Base-by-base conservation (phyloP, 179 eudicot species). In the Spergularia azorica region DNA sequence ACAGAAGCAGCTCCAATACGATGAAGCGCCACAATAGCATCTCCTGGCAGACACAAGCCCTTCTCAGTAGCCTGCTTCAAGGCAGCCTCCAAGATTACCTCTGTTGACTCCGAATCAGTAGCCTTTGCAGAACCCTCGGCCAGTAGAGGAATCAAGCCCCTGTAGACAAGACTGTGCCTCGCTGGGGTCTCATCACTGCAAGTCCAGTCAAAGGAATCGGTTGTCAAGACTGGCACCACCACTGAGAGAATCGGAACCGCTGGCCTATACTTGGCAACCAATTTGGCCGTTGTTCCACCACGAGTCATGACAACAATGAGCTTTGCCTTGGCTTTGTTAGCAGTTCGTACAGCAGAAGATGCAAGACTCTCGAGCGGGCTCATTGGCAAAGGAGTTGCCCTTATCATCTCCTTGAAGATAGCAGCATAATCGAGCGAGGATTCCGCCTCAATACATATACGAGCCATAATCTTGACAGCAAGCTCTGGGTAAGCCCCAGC, bases 61-160 rank as follows among this genome's bases (percentile, higher is more conserved):
- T 72, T 85, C 54, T 80, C 84, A 0, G 75, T 85, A 15, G 85
- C 87, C 78, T 84, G 76, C 59, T 79, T 84, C 43, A 84, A 69
- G 9, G 87, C 87, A 21, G 85, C 82, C 41, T 84, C 87, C 55
- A 84, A 61, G 21, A 84, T 84, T 10, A 82, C 87, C 71, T 84
- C 87, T 4, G 87, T 84, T 0, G 87, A 84, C 77, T 84, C 87
- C 1, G 87, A 79, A 38, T 84, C 87, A 5, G 87, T 84, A 4
- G 87, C 87, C 85, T 84, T 84, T 4, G 87, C 87, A 32, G 87
- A 84, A 3, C 87, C 87, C 79, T 84, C 87, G 4, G 87, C 87
- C 82, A 84, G 66, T 38, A 76, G 71, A 6, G 87, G 87, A 55
- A 84, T 79, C 43, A 84, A 65, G 36, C 87, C 87, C 18, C 85